phyloP scores from a whole-genome alignment of 1,284 basidiomycete genomes.

The Ceraceosorus guamensis region DNA sequence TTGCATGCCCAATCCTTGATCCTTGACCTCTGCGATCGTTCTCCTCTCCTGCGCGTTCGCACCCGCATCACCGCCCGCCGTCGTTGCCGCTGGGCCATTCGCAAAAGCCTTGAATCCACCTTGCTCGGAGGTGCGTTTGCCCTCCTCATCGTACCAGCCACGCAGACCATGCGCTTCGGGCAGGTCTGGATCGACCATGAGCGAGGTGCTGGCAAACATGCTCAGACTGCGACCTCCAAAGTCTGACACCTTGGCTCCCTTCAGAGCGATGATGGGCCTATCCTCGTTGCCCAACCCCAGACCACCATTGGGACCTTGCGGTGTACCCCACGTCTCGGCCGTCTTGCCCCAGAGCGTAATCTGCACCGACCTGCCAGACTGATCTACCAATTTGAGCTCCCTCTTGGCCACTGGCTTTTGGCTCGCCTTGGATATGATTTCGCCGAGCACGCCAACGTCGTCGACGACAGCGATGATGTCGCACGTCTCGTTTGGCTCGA shows the following conservation, averaged over 20 bases:
- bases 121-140: constrained; percentile 16
- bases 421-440: constrained; percentile 44
- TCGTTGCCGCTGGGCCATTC: constrained; percentile 45
- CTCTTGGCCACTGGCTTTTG: constrained; percentile 45
- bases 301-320: background rate
- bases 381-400: constrained; percentile 67
- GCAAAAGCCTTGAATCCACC: constrained; percentile 48
- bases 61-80: constrained; percentile 40
- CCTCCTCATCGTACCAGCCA: constrained; percentile 65
- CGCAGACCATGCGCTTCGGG: constrained; percentile 74
- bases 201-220: constrained; percentile 57
- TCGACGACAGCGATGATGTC: constrained; percentile 44
- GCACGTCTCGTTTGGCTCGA: constrained; percentile 49
- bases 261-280: constrained; percentile 62
- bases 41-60: constrained; percentile 50
- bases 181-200: constrained; percentile 72
- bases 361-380: constrained; percentile 69
- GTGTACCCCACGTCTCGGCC: constrained; percentile 58
- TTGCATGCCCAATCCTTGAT: constrained; percentile 65
- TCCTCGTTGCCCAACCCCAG: constrained; percentile 27
- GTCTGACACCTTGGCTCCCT: constrained; percentile 88
- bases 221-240: constrained; percentile 75
- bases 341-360: constrained; percentile 94
- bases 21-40: constrained; percentile 74
- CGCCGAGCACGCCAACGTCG: constrained; percentile 37